These are phyloP conservation scores for Daedaleopsis sinensis DNA, from an alignment of 768 basidiomycete species.

Conservation along the genomic window DNA sequence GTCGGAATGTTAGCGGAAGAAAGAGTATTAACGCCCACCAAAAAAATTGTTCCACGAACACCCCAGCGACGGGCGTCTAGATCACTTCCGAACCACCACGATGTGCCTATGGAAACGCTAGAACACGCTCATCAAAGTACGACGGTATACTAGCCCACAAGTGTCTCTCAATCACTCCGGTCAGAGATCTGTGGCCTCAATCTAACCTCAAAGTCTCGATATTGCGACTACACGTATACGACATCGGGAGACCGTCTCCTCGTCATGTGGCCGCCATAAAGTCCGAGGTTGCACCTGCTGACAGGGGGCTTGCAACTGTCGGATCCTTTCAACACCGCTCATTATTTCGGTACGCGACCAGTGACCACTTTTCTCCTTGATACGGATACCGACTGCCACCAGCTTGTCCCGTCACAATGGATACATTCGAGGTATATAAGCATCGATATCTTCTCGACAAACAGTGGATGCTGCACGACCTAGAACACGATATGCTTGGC, in stretches of 20 bases:
- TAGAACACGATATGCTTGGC: slow-evolving; percentile 1
- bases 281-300: slow-evolving; percentile 18
- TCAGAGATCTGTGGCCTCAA: too few species aligned
- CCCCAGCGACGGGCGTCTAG: too few species aligned
- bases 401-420: background rate
- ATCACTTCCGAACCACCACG: too few species aligned
- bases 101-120: too few species aligned
- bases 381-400: background rate
- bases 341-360: slow-evolving; percentile 1
- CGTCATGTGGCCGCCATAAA: slow-evolving; percentile 19
- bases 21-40: too few species aligned
- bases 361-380: background rate
- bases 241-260: slow-evolving; percentile 8
- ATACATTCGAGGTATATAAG: slow-evolving; percentile 4
- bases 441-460: background rate
- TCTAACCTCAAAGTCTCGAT: too few species aligned
- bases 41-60: too few species aligned
- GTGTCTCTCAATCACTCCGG: too few species aligned
- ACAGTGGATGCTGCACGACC: background rate
- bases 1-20: too few species aligned
- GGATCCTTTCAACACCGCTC: slow-evolving; percentile 3
- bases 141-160: too few species aligned
- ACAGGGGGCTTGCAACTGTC: background rate
- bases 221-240: background rate
- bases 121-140: too few species aligned